Conservation (phyloP, 148 eudicot genomes). For the Pouteria glomerata region DNA sequence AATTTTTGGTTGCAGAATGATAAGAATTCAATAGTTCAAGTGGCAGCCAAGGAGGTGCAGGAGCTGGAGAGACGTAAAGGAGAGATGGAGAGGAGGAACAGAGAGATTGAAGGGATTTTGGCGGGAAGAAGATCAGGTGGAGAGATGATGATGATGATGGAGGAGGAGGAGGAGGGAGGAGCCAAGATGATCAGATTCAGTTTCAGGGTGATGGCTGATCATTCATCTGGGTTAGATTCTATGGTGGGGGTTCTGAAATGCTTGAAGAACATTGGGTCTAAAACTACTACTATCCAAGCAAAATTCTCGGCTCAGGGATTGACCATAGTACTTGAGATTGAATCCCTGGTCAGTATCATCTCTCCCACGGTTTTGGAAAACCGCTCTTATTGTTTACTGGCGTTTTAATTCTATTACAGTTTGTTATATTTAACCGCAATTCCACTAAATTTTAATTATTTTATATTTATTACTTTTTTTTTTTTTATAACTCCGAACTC, state of each 20-base stretch:
- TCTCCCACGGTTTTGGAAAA: no score
- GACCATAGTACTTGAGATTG: slow-evolving; percentile 21
- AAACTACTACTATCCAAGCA: slow-evolving; percentile 23
- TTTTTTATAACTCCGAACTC: no score
- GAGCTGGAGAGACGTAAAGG: slow-evolving; percentile 18
- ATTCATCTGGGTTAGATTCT: slow-evolving; percentile 41
- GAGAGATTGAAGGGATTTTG: slow-evolving; percentile 10
- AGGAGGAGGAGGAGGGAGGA: neutral
- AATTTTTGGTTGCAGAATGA: slow-evolving; percentile 25
- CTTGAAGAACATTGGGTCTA: slow-evolving; percentile 20
- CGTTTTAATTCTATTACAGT: no score
- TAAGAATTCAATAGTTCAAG: slow-evolving; percentile 31
- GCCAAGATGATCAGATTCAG: slow-evolving; percentile 24
- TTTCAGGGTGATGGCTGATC: slow-evolving; percentile 24
- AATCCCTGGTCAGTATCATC: slow-evolving; percentile 20
- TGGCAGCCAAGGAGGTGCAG: slow-evolving; percentile 21
- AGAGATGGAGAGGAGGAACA: slow-evolving; percentile 23
- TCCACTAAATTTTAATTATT: no score
- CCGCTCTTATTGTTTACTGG: no score
- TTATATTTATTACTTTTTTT: no score
- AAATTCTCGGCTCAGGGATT: slow-evolving; percentile 24
- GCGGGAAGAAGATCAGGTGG: neutral
- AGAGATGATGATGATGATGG: no score
- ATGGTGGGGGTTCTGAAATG: slow-evolving; percentile 35
- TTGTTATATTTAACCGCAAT: no score